Percentiles rank a stretch among this genome's conserved stretches.
These are phyloP conservation scores for Breynia disticha DNA, from an alignment of 441 rosid species.

Conservation along the genomic window DNA sequence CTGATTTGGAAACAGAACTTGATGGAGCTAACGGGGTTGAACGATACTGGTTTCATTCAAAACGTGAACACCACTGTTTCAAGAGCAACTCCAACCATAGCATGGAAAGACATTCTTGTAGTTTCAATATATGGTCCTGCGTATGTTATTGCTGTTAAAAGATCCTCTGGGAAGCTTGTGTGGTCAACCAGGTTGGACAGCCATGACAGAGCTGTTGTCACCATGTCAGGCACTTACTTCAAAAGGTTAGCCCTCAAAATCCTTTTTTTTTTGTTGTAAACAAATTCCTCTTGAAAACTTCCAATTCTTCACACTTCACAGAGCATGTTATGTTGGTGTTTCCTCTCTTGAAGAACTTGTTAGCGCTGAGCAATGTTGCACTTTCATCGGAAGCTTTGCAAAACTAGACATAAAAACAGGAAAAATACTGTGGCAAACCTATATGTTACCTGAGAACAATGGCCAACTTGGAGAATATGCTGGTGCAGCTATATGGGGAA, in stretches of 20 bases:
- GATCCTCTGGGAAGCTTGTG: constrained; percentile 28
- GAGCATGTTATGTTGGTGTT: constrained; percentile 28
- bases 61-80: constrained; percentile 25
- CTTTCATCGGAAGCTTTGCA: constrained; percentile 27
- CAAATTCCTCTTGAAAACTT: too few species aligned
- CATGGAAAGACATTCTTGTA: constrained; percentile 24
- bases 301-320: too few species aligned
- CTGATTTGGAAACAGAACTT: constrained; percentile 28
- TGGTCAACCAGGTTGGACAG: constrained; percentile 31
- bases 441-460: constrained; percentile 29
- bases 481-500: constrained; percentile 34
- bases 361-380: constrained; percentile 25
- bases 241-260: constrained; percentile 16
- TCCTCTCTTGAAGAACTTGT: constrained; percentile 32
- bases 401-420: constrained; percentile 23
- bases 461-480: constrained; percentile 24
- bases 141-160: constrained; percentile 26
- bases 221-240: constrained; percentile 37
- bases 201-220: constrained; percentile 18
- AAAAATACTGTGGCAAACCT: not conserved
- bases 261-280: too few species aligned
- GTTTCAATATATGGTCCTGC: constrained; percentile 33
- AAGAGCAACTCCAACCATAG: constrained; percentile 24
- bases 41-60: constrained; percentile 3
- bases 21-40: constrained; percentile 18